phyloP scores from a whole-genome alignment of 495 filamentous ascomycete species.

The Hyaloscypha hepaticicola region DNA sequence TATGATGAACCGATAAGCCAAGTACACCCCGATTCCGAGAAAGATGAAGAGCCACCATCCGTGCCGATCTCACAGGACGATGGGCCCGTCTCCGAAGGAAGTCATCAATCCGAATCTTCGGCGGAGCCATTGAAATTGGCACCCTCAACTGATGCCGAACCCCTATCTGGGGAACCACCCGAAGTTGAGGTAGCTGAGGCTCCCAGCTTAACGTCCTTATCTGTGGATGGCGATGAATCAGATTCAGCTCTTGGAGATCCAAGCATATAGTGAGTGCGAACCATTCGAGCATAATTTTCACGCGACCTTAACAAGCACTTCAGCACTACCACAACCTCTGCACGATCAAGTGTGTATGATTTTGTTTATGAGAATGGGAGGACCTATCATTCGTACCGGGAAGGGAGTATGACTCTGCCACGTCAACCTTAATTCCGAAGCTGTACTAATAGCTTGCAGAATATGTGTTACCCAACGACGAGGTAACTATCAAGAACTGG shows the following conservation, averaged over 20 bases:
- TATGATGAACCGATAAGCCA: not conserved
- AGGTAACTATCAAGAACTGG: conserved; percentile 8
- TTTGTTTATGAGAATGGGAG: conserved; percentile 36
- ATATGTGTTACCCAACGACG: conserved; percentile 35
- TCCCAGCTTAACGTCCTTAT: not conserved
- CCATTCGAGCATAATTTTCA: not conserved
- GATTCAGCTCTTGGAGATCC: conserved; percentile 10
- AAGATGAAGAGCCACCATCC: too few relatives aligned
- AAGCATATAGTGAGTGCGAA: conserved; percentile 6
- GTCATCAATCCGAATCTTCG: too few relatives aligned
- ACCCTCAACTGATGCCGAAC: too few relatives aligned
- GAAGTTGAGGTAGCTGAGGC: not conserved
- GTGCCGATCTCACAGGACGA: not conserved
- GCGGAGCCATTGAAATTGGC: too few relatives aligned
- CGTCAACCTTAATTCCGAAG: not conserved
- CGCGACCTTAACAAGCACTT: not conserved
- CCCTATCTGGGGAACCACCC: too few relatives aligned
- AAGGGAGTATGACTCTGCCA: conserved; percentile 24
- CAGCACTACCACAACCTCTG: conserved; percentile 20
- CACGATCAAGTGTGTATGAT: conserved; percentile 34
- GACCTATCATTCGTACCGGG: conserved; percentile 35
- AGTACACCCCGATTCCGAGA: too few relatives aligned
- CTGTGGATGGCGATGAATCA: not conserved
- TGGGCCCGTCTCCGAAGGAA: not conserved
- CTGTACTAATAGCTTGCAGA: not conserved